Conservation (phyloP, 345 rosid genomes). For the Excoecaria cochinchinensis region DNA sequence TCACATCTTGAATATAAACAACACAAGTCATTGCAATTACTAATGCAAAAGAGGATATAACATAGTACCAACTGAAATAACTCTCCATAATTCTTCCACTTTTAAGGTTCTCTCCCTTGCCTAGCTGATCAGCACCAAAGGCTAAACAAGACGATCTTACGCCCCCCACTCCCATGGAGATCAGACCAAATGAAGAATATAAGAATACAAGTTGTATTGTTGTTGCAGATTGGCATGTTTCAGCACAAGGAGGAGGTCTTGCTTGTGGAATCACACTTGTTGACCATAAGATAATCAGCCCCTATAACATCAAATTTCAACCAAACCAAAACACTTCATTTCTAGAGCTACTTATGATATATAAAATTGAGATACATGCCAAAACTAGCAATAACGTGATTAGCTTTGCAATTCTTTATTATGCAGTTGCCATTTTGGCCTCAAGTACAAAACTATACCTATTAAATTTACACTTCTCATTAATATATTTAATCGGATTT, state of each 20-base stretch:
- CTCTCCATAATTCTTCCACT: constrained; percentile 39
- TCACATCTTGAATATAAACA: constrained; percentile 48
- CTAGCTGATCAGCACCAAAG: constrained; percentile 70
- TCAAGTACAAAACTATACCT: no score
- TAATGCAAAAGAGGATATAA: constrained; percentile 23
- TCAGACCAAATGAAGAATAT: constrained; percentile 44
- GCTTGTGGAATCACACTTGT: constrained; percentile 61
- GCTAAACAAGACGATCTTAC: constrained; percentile 68
- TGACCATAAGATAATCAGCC: constrained; percentile 59
- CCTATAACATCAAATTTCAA: constrained; percentile 22
- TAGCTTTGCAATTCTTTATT: no score
- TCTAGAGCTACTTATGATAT: no score
- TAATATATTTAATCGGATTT: no score
- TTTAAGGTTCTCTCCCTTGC: constrained; percentile 40
- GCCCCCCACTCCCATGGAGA: constrained; percentile 69
- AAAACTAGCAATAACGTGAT: no score
- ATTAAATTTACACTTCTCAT: no score
- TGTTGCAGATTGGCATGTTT: constrained; percentile 48
- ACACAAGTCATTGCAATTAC: constrained; percentile 39
- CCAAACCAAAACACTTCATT: not conserved
- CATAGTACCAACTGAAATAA: constrained; percentile 55
- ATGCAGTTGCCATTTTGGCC: no score
- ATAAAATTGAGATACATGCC: no score
- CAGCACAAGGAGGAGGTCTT: constrained; percentile 53
- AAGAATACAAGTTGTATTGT: constrained; percentile 51